Evolutionary conservation across 495 filamentous ascomycete species (phyloP).

Genomic region (Hamigera avellanea): DNA sequence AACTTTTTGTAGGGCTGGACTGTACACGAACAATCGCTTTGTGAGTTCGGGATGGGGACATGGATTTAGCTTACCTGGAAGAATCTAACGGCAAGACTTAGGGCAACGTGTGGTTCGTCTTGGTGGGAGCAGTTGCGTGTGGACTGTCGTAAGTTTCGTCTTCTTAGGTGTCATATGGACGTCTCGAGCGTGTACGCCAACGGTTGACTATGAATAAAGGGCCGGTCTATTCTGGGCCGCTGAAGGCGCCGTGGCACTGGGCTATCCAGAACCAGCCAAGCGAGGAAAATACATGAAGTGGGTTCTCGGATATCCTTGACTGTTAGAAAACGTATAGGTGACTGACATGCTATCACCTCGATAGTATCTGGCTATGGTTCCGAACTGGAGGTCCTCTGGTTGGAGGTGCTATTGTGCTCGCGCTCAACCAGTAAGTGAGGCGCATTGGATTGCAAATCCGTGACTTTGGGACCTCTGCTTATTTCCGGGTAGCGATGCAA

Average conservation of each 20-base stretch:
- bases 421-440: constrained; percentile 35
- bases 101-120: constrained; percentile 51
- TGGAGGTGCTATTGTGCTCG: constrained; percentile 51
- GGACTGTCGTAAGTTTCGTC: constrained; percentile 38
- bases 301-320: not conserved
- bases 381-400: constrained; percentile 46
- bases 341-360: not conserved
- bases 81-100: constrained; percentile 3
- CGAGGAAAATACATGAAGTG: constrained; percentile 40
- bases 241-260: constrained; percentile 51
- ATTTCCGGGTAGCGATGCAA: constrained; percentile 5
- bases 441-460: not conserved
- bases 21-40: constrained; percentile 57
- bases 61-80: not conserved
- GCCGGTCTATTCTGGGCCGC: constrained; percentile 56
- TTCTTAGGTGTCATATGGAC: too few relatives aligned
- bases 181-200: too few relatives aligned
- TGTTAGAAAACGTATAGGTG: not conserved
- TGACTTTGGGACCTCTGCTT: constrained; percentile 18
- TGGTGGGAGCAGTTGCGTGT: constrained; percentile 52
- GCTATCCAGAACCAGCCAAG: constrained; percentile 50
- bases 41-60: constrained; percentile 4
- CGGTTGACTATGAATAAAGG: too few relatives aligned
- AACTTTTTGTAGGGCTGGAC: constrained; percentile 32
- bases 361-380: constrained; percentile 47